Base-by-base conservation (phyloP, 139 green algal genomes). In the Tetradesmus lagerheimii region DNA sequence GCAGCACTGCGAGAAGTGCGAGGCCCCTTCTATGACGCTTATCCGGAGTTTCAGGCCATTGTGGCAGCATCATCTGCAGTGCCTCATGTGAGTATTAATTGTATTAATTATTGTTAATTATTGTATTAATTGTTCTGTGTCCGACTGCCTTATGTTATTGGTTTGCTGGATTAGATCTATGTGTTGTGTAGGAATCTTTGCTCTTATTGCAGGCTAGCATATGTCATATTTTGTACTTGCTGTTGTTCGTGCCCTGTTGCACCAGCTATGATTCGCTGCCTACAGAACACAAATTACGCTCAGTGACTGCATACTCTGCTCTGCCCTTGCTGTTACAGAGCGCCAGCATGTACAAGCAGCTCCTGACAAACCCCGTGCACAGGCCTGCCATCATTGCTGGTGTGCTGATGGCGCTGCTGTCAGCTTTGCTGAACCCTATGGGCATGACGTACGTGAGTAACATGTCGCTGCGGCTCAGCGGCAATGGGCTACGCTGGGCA, bases 1-100 rank as follows among this genome's bases (percentile, higher is more conserved):
- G 77, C 37, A 27, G 77, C 77, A 18, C 38, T 83, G 38, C 15
- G 77, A 23, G 77, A 83, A 18, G 25, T 83, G 20, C 37, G 77
- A 5, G 77, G 77, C 15, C 77, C 77, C 38, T 83, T 83, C 39
- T 83, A 83, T 83, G 77, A 80, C n/a, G 35, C 74, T 1, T 80
- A 80, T 27, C 34, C 74, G 35, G 74, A 80, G 74, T 80, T 38
- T 53, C 25, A 78, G n/a, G 53, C 45, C 8, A 64, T 77, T 12
- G 45, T 62, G 37, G 50, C 31, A 16, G n/a, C 45, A 16, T 35
- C 47, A 41, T 27, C 81, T 14, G 29, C 41, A 37, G 29, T 77
- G 31, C 47, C 47, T 78, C 31, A 47, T 5, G 81, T 47, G 29
- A 43, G 43, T 31, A 12, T 1, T 2, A 29, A 8, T 4, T 80